phyloP scores from a whole-genome alignment of 257 asterid genomes.

The Solanum gracilifrons region DNA sequence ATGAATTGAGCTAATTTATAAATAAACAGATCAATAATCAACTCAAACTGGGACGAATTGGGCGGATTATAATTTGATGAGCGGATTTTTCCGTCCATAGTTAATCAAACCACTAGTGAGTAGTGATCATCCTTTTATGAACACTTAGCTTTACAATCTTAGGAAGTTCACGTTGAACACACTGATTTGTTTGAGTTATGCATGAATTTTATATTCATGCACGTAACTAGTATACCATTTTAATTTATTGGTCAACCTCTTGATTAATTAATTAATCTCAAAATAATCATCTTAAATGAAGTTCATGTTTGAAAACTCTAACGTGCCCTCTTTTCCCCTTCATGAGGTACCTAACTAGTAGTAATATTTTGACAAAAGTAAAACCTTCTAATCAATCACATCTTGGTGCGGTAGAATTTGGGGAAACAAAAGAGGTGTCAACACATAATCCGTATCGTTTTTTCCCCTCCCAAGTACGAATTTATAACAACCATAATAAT shows the following conservation, averaged over 20 bases:
- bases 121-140: neutral
- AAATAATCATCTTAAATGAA: neutral
- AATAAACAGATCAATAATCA: no score
- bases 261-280: no score
- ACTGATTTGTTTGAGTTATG: neutral
- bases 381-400: neutral
- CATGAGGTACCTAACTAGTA: neutral
- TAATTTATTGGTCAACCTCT: no score
- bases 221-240: neutral
- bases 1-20: no score
- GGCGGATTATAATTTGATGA: no score
- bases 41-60: no score
- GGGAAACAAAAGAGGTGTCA: neutral
- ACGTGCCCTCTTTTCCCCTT: no score
- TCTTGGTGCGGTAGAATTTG: neutral
- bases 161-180: neutral
- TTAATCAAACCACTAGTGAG: no score
- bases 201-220: neutral
- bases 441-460: no score
- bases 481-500: no score
- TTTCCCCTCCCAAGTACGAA: no score
- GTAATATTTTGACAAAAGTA: neutral
- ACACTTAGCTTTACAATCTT: neutral
- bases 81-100: no score
- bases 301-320: neutral